Evolutionary conservation across 208 protist genomes (phyloP), one percentile per base, ranked within the genome.

Genomic region (Leishmania tropica): DNA sequence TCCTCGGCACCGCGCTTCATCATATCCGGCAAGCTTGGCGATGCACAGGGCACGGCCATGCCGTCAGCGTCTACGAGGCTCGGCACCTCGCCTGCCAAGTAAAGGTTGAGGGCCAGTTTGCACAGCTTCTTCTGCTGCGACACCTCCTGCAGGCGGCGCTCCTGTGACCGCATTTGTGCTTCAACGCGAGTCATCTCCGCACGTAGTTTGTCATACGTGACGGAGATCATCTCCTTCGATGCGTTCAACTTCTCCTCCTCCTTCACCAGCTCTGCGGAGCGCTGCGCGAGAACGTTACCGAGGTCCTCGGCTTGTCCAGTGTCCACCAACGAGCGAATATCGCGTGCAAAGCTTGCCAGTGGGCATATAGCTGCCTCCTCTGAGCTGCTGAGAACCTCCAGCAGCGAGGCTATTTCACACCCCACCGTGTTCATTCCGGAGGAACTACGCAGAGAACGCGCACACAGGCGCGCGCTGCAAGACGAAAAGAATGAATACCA

Each of bases 101-200:
- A 82, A 48, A 93, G 83, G 76, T 95, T 96, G 62, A 98, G 86
- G 15, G 92, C 93, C 7, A 90, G 78, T 71, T 90, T 95, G 83
- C 92, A 97, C 56, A 97, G 79, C 40, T 87, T 87, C 77, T 95
- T 94, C 80, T 95, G 91, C 75, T 96, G 87, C 72, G 82, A 76
- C 24, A 95, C 88, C 54, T 94, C 89, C 56, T 86, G 51, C 68
- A 92, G 74, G 37, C 90, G 90, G 11, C 84, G 78, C 83, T 94
- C 88, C 60, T 93, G 88, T 40, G 90, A 83, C 15, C 87, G 85
- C 79, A 96, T 87, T 78, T 96, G 93, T 79, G 93, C 90, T 85
- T 98, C 93, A 28, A 96, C 88, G 37, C 95, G 90, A 45, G 87
- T 83, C 62, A 96, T 68, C 78, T 98, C 95, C 1, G 93, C 93